Evolutionary conservation across 352 stramenopile genomes (phyloP), one percentile per base, ranked within the genome.

Genomic region (Phytopythium sindhum): DNA sequence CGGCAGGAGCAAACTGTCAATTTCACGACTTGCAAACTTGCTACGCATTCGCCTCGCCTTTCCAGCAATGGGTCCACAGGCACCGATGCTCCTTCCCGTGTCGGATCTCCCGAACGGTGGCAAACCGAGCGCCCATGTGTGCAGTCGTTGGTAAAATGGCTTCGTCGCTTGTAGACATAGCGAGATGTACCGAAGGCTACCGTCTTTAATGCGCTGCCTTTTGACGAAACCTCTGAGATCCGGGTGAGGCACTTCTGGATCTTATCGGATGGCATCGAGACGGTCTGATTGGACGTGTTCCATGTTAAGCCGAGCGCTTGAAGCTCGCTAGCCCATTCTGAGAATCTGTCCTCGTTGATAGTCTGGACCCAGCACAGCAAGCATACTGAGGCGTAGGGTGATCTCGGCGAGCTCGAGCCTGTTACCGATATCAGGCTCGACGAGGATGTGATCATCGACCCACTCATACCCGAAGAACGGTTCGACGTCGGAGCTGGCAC

Each of bases 381-480:
- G 19, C 58, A 71, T 71, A 14, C 51, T 35, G 1, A 71, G 41
- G 0, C 65, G 59, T 1, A 76, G 56, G 0, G 56, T 60, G 9
- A 12, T 26, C 4, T 69, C 58, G 17, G 47, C 62, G 1, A 60
- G 51, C 7, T 57, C 11, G 14, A 66, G 62, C 1, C 65, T 58
- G 19, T 58, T 19, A 2, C 0, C 10, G 4, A 9, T 14, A 12
- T 64, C 59, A 31, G 42, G 17, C 31, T 76, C 65, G 8, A 76
- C 62, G 2, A 76, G 50, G 0, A 73, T 42, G 31, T 70, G 63
- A 39, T 76, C 63, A 37, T 73, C 69, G 0, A 70, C 61, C 62
- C 64, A 75, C 17, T 64, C 65, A 23, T 67, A 72, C 11, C 51
- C 21, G 58, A 65, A 76, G 33, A 70, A 76, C 11, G 62, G 17